Conservation (phyloP, 2,329 filamentous ascomycete genomes). For the Pyricularia sp. region DNA sequence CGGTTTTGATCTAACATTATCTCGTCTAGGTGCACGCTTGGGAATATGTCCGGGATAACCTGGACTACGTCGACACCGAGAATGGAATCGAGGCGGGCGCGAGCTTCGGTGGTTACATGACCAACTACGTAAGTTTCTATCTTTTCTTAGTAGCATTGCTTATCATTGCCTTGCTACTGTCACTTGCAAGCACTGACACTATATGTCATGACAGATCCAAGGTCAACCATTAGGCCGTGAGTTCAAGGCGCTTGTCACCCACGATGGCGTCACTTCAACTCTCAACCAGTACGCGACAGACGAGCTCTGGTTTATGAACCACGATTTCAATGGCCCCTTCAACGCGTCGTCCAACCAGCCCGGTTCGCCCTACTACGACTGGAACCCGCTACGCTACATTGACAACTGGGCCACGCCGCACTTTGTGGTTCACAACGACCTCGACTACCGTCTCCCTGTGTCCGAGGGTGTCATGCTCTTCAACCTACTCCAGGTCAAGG, state of each 20-base stretch:
- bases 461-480: slow-evolving; percentile 56
- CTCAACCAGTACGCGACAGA: slow-evolving; percentile 20
- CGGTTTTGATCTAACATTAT: not conserved
- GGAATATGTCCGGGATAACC: slow-evolving; percentile 35
- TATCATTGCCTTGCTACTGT: no score
- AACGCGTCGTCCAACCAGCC: not conserved
- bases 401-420: slow-evolving; percentile 55
- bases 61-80: slow-evolving; percentile 36
- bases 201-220: slow-evolving; percentile 25
- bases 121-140: slow-evolving; percentile 27
- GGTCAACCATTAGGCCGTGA: slow-evolving; percentile 37
- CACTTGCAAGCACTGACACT: not conserved
- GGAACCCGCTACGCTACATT: slow-evolving; percentile 31
- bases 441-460: slow-evolving; percentile 55
- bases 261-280: slow-evolving; percentile 30
- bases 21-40: slow-evolving; percentile 26
- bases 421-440: slow-evolving; percentile 54
- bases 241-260: slow-evolving; percentile 43
- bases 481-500: slow-evolving; percentile 51
- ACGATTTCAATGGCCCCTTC: slow-evolving; percentile 33
- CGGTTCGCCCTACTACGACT: slow-evolving; percentile 28
- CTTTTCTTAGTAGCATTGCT: no score
- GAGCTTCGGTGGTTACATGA: slow-evolving; percentile 43
- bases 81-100: slow-evolving; percentile 38
- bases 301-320: slow-evolving; percentile 23